Base-by-base conservation (phyloP, 148 eudicot species). In the Cornus suecica region DNA sequence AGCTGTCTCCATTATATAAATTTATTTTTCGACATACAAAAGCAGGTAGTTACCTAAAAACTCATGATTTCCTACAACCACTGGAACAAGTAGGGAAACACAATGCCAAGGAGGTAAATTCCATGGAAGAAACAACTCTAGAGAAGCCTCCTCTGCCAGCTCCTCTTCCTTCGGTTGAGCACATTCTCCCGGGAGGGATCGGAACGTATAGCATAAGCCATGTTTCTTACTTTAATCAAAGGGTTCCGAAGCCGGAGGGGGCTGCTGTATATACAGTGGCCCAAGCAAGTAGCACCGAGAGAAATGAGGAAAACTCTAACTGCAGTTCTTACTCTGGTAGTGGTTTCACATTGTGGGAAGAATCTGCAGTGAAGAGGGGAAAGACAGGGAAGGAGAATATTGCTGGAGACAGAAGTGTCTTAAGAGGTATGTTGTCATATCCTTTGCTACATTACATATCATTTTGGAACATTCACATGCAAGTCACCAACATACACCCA, bases 341-440 rank as follows among this genome's bases (percentile, higher is more conserved):
- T 79, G 90, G 90, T 71, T 95, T 95, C 89, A 88, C 92, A 2
- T 74, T 95, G 77, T 95, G 97, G 97, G 97, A 92, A 74, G 99
- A 95, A 77, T 86, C 96, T 76, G 82, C 80, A 1, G 74, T 76
- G 27, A 89, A 78, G 73, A 92, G 89, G 88, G 99, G 96, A 80
- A 86, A 92, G 89, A 80, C 90, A 78, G 87, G 96, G 90, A 89
- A 88, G 94, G 99, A 92, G 82, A 94, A 92, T 86, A 54, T 74
- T 29, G 34, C 65, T 18, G 87, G 79, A 20, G 88, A 85, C 25
- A 84, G 74, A 76, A 85, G 78, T 63, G 76, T 74, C 31, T 61
- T 80, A n/a, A 80, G 86, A 90, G 97, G 98, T 94, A 86, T 81
- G 76, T 9, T 14, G 9, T 16, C 11, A 70, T 42, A 23, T 41